Conservation (phyloP, 2,329 filamentous ascomycete species). For the Dactylellina sp. region DNA sequence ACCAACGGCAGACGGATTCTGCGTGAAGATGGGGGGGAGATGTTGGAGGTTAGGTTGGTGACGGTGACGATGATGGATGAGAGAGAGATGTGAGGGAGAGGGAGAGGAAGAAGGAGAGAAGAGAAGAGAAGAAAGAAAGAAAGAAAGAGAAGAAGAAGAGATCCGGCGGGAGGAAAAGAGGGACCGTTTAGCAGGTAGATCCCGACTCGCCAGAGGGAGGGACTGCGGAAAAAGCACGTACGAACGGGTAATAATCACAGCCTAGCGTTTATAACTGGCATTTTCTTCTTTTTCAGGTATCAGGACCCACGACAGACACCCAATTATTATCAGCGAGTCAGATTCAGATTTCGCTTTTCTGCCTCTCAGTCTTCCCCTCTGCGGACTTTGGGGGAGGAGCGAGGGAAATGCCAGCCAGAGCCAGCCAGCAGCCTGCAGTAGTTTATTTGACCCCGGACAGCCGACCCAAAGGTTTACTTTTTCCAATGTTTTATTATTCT, state of each 20-base stretch:
- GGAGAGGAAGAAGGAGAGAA: conserved; percentile 15
- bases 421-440: conserved; percentile 42
- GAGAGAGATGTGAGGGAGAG: conserved; percentile 24
- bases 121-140: conserved; percentile 10
- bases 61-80: conserved; percentile 18
- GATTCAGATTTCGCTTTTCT: too few species aligned
- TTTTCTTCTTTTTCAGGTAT: conserved; percentile 15
- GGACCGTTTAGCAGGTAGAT: conserved; percentile 49
- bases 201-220: conserved; percentile 16
- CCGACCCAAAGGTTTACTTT: too few species aligned
- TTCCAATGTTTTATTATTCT: conserved; percentile 16
- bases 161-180: conserved; percentile 16
- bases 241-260: conserved; percentile 57
- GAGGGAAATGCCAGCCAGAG: conserved; percentile 15
- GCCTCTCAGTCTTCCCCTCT: too few species aligned
- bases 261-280: conserved; percentile 37
- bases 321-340: conserved; percentile 53
- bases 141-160: conserved; percentile 6
- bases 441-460: conserved; percentile 56
- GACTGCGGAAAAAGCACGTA: conserved; percentile 44
- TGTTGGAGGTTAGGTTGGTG: conserved; percentile 2
- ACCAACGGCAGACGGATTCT: neutral
- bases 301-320: neutral
- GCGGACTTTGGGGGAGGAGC: conserved; percentile 26
- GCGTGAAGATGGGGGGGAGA: neutral